These are phyloP conservation scores for Aspergillus oerlinghausenensis DNA, from an alignment of 2,329 filamentous ascomycete genomes.

Conservation along the genomic window DNA sequence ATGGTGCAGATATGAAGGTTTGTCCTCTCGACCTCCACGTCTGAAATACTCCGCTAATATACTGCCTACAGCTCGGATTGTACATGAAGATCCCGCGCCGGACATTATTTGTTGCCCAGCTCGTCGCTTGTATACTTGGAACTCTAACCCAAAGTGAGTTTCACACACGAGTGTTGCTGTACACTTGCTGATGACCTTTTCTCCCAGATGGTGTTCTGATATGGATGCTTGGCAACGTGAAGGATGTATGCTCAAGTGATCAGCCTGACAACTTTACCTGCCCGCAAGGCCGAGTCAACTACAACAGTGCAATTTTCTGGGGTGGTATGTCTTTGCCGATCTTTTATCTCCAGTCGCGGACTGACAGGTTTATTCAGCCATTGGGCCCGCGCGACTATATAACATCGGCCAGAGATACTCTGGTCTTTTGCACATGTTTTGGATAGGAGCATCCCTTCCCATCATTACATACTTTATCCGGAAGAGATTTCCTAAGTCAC, in stretches of 20 bases:
- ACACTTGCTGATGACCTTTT: slow-evolving; percentile 33
- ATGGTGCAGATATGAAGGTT: slow-evolving; percentile 50
- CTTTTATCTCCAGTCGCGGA: background rate
- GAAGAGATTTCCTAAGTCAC: slow-evolving; percentile 53
- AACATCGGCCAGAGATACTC: slow-evolving; percentile 44
- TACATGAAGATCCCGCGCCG: slow-evolving; percentile 48
- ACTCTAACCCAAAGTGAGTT: slow-evolving; percentile 38
- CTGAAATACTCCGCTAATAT: background rate
- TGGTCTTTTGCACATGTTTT: slow-evolving; percentile 46
- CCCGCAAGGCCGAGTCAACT: slow-evolving; percentile 42
- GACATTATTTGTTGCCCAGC: slow-evolving; percentile 45
- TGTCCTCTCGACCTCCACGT: slow-evolving; percentile 29
- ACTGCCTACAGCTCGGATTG: slow-evolving; percentile 37
- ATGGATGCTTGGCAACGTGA: slow-evolving; percentile 33
- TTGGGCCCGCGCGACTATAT: slow-evolving; percentile 47
- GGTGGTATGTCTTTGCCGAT: slow-evolving; percentile 22
- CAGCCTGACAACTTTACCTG: slow-evolving; percentile 46
- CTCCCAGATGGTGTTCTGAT: slow-evolving; percentile 23
- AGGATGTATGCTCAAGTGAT: slow-evolving; percentile 35
- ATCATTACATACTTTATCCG: slow-evolving; percentile 49
- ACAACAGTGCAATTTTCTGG: slow-evolving; percentile 46
- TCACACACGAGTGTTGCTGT: slow-evolving; percentile 26
- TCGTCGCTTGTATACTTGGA: slow-evolving; percentile 44
- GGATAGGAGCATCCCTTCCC: slow-evolving; percentile 43
- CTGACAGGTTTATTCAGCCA: slow-evolving; percentile 16